Percentiles rank a stretch among this genome's conserved stretches.
Evolutionary conservation across 352 stramenopile species (phyloP).

Genomic region (Pythium diclinum): DNA sequence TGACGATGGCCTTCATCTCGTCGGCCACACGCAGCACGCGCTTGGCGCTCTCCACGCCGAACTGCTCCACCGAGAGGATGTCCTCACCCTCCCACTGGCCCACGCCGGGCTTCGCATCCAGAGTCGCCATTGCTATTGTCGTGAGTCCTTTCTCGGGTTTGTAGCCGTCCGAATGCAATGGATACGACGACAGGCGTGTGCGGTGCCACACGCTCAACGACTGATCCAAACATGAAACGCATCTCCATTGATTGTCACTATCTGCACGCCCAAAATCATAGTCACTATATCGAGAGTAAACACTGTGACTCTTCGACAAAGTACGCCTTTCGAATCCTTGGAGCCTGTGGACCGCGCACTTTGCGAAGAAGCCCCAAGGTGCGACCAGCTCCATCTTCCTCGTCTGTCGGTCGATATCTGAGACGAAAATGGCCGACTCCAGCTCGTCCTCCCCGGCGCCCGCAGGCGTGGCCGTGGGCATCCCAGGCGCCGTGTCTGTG

Average conservation of each 20-base stretch:
- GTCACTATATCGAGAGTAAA: constrained; percentile 2
- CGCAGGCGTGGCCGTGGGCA: neutral
- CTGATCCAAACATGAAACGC: neutral
- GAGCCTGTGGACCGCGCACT: constrained; percentile 19
- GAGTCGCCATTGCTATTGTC: constrained; percentile 20
- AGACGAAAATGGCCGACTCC: constrained; percentile 9
- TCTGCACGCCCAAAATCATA: neutral
- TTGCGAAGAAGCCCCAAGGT: constrained; percentile 17
- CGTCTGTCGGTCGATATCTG: neutral
- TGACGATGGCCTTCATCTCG: constrained; percentile 83
- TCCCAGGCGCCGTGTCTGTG: neutral
- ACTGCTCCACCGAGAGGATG: constrained; percentile 79
- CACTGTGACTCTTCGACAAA: constrained; percentile 15
- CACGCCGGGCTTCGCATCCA: constrained; percentile 59
- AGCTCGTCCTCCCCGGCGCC: neutral
- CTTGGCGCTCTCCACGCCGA: constrained; percentile 66
- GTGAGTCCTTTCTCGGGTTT: neutral
- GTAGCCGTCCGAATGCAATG: neutral
- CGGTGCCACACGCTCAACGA: constrained; percentile 11
- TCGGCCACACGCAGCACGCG: constrained; percentile 71
- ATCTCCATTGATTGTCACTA: constrained; percentile 7
- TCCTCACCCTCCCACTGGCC: constrained; percentile 69
- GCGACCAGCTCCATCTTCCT: neutral
- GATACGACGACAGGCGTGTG: neutral
- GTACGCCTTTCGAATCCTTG: constrained; percentile 21